Evolutionary conservation across 768 basidiomycete genomes (phyloP).

Genomic region (Lactifluus rugatus): DNA sequence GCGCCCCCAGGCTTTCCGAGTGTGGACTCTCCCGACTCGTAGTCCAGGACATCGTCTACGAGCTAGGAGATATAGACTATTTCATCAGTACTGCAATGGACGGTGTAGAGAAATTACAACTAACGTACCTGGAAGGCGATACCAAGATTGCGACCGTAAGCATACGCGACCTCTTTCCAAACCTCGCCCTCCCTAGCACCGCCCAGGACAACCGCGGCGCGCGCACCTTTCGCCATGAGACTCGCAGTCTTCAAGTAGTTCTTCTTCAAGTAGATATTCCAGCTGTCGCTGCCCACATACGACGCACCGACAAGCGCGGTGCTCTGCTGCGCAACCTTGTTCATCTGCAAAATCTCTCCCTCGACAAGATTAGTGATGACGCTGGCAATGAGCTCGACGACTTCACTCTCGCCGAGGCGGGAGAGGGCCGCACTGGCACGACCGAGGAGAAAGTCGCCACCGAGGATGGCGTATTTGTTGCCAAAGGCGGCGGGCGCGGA

Average conservation of each 20-base stretch:
- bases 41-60: constrained; percentile 93
- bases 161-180: constrained; percentile 86
- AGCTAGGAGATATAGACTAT: constrained; percentile 41
- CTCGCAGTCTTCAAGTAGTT: constrained; percentile 91
- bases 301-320: constrained; percentile 25
- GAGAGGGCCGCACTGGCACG: constrained; percentile 82
- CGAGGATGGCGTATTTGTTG: constrained; percentile 90
- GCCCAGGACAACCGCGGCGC: constrained; percentile 81
- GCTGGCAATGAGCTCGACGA: constrained; percentile 85
- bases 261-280: constrained; percentile 79
- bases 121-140: constrained; percentile 83
- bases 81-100: neutral
- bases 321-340: constrained; percentile 37
- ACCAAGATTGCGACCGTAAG: constrained; percentile 82
- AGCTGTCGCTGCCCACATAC: constrained; percentile 38
- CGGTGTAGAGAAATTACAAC: neutral
- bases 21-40: constrained; percentile 58
- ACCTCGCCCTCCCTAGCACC: constrained; percentile 67
- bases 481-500: constrained; percentile 71
- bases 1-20: constrained; percentile 85
- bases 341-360: constrained; percentile 84
- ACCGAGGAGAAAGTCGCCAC: constrained; percentile 92
- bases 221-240: constrained; percentile 79
- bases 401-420: constrained; percentile 76
- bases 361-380: constrained; percentile 96